Evolutionary conservation across 495 filamentous ascomycete genomes (phyloP), one percentile per base, ranked within the genome.

Genomic region (Tetracladium setigerum): DNA sequence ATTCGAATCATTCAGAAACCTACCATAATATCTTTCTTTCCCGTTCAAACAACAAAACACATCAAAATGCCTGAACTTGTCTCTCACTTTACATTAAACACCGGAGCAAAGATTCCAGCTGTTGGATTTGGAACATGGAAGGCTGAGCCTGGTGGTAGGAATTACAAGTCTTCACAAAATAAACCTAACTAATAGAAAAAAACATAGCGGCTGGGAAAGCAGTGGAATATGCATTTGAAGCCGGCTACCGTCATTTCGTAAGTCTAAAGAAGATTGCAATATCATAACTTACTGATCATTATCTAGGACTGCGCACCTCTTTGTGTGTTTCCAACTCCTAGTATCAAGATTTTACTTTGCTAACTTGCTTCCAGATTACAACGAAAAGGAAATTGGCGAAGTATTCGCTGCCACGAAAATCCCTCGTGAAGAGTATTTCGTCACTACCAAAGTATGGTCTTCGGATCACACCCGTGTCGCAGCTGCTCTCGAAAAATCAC

Each of bases 121-220:
- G 52, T 89, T 11, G 86, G 83, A 5, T 69, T 89, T 10, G 83
- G 83, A 63, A 86, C 82, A 50, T 86, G 86, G 85, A 82, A 91
- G 65, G 76, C 80, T 9, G 71, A 61, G 0, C 71, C 82, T 3
- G 82, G 81, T 38, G 68, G 74, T 44, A 27, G 7, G 22, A 27
- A 27, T 7, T 27, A 27, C 22, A 27, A 3, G 3, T 27, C 3
- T 3, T 27, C 3, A 27, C 7, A 27, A n/a, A 27, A 3, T 27
- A 3, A 15, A 17, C 5, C 15, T 24, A 10, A 37, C 9, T 15
- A 37, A 19, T 8, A 2, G n/a, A 7, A 27, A 27, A 6, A 9
- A 27, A 22, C 14, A n/a, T n/a, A 30, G 22, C 22, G 9, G 9
- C 10, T 35, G 8, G 18, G 3, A 16, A 9, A 42, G 59, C 57